Evolutionary conservation across 345 rosid genomes (phyloP), one percentile per base, ranked within the genome.

Genomic region (Eucalyptus curtisii): DNA sequence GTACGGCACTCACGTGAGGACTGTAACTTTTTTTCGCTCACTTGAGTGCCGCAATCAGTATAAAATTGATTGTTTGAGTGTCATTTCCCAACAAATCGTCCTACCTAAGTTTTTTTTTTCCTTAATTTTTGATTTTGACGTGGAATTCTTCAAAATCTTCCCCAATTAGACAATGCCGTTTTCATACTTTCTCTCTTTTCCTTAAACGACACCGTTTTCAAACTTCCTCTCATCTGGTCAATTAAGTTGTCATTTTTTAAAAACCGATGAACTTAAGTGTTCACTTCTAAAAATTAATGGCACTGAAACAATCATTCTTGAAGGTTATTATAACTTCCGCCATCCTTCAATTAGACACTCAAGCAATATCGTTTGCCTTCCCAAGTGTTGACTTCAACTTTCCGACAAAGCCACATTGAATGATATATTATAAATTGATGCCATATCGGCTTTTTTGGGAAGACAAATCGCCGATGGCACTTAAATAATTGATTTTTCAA

Each of bases 1-100:
- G 10, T 52, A 4, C 0, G 0, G 10, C 0, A 1, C 30, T 55
- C 11, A 24, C 13, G 2, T 22, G 61, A 55, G 61, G 12, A 24
- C 0, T 22, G 30, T 10, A 22, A 55, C 6, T 55, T 22, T 22
- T 55, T 22, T 24, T 1, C 2, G 3, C 1, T 55, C 6, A 9
- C 30, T 55, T 24, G 13, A 55, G 30, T 10, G 61, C 13, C 3
- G 61, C 13, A 55, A 55, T 55, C 0, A 10, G 6, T 55, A 24
- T 55, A 4, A 55, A 55, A 55, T 55, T 24, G 61, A 55, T 10
- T 55, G 61, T 10, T 55, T 4, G 30, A 55, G 30, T 55, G 30
- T 22, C 61, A 2, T 22, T 55, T 55, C 30, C 13, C 30, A 9
- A 25, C 13, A 24, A 55, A 55, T 55, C 0, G 3, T 55, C 13